Percentiles rank a stretch among this genome's conserved stretches.
Evolutionary conservation across 2,329 filamentous ascomycete genomes (phyloP).

Genomic region (Trichothecium roseum): DNA sequence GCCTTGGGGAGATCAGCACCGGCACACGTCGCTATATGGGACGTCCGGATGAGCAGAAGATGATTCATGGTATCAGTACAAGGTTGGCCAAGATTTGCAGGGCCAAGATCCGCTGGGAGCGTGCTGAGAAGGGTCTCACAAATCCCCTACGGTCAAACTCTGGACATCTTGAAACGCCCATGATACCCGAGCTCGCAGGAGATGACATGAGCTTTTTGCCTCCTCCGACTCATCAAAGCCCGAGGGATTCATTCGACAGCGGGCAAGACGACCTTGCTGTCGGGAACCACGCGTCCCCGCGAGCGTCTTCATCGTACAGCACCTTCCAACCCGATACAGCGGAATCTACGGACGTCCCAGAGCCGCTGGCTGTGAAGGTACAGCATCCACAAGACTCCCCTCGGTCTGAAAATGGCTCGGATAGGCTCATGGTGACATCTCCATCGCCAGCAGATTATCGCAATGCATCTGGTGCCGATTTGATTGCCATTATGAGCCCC

Average conservation of each 20-base stretch:
- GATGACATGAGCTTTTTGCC: conserved; percentile 34
- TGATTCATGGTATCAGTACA: conserved; percentile 64
- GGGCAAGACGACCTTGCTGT: conserved; percentile 39
- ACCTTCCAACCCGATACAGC: neutral
- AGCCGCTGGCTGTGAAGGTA: neutral
- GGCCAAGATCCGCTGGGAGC: conserved; percentile 59
- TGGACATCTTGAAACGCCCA: conserved; percentile 23
- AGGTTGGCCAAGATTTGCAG: conserved; percentile 78
- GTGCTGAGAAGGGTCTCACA: conserved; percentile 28
- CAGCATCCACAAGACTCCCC: conserved; percentile 15
- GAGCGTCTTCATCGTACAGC: conserved; percentile 13
- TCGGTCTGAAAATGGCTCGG: conserved; percentile 27
- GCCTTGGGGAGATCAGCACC: conserved; percentile 90
- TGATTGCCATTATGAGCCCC: conserved; percentile 52
- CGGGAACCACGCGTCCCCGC: conserved; percentile 2
- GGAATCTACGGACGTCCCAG: neutral
- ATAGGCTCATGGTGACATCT: conserved; percentile 44
- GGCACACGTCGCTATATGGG: conserved; percentile 76
- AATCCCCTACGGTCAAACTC: conserved; percentile 31
- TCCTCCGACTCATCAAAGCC: conserved; percentile 24
- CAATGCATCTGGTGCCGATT: conserved; percentile 50
- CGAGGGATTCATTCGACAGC: conserved; percentile 46
- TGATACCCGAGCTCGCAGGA: conserved; percentile 49
- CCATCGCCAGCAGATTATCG: conserved; percentile 50
- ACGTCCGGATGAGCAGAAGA: conserved; percentile 61